These are phyloP conservation scores for Euphrasia arctica DNA, from an alignment of 305 asterid genomes.

Conservation along the genomic window DNA sequence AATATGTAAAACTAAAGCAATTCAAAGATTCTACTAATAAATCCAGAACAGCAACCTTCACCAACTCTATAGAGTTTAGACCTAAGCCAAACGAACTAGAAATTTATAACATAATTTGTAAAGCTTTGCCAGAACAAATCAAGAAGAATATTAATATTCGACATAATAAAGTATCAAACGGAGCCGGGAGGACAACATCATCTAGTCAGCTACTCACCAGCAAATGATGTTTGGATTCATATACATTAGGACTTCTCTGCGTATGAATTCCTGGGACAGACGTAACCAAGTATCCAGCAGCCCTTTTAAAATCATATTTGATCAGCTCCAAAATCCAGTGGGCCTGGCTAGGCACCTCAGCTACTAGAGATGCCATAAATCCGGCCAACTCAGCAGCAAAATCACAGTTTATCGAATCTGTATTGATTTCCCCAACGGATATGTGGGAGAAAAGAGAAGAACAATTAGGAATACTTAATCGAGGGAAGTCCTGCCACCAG, in stretches of 20 bases:
- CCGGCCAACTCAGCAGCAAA: slow-evolving; percentile 87
- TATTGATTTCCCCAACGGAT: slow-evolving; percentile 38
- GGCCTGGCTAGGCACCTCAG: slow-evolving; percentile 80
- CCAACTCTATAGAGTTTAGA: background rate
- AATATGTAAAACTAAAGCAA: slow-evolving; percentile 18
- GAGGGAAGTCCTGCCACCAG: slow-evolving; percentile 97
- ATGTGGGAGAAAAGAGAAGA: slow-evolving; percentile 62
- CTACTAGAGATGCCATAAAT: slow-evolving; percentile 67
- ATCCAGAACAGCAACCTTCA: slow-evolving; percentile 4
- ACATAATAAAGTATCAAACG: slow-evolving; percentile 15
- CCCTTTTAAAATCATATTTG: slow-evolving; percentile 61
- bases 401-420: slow-evolving; percentile 45
- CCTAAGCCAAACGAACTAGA: slow-evolving; percentile 21
- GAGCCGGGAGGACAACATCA: slow-evolving; percentile 2
- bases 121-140: slow-evolving; percentile 6
- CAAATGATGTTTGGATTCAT: slow-evolving; percentile 45
- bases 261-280: slow-evolving; percentile 85
- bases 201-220: slow-evolving; percentile 55
- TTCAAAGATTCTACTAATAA: background rate
- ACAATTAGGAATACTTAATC: slow-evolving; percentile 46
- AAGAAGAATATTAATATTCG: slow-evolving; percentile 10
- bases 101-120: background rate
- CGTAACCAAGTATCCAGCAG: slow-evolving; percentile 70
- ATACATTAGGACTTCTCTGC: slow-evolving; percentile 40
- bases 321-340: slow-evolving; percentile 73